Percentiles rank a stretch among this genome's conserved stretches.
phyloP scores from a whole-genome alignment of 2,329 filamentous ascomycete genomes.

The Fusarium siculi region DNA sequence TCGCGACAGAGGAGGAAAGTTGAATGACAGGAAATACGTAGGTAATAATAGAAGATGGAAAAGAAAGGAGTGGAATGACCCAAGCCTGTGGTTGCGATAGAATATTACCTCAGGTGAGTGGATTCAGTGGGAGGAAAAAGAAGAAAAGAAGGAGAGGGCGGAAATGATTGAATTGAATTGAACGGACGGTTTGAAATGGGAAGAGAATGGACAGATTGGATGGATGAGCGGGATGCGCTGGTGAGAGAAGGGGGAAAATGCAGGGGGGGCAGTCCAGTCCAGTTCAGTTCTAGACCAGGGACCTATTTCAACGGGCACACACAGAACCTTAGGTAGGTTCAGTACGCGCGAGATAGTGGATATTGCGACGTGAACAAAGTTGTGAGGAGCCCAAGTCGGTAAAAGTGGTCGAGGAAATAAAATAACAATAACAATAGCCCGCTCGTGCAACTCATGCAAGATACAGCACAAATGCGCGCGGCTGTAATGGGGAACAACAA shows the following conservation, averaged over 20 bases:
- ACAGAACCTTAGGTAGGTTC: not conserved
- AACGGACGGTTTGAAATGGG: slow-evolving; percentile 32
- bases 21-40: slow-evolving; percentile 37
- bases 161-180: slow-evolving; percentile 36
- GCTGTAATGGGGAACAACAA: slow-evolving; percentile 22
- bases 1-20: slow-evolving; percentile 17
- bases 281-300: slow-evolving; percentile 26
- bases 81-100: slow-evolving; percentile 33
- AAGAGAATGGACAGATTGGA: slow-evolving; percentile 35
- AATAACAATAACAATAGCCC: slow-evolving; percentile 5
- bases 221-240: slow-evolving; percentile 29
- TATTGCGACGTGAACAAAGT: slow-evolving; percentile 7
- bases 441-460: slow-evolving; percentile 2
- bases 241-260: slow-evolving; percentile 30
- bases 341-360: slow-evolving; percentile 10
- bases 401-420: not conserved
- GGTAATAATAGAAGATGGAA: slow-evolving; percentile 26
- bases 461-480: slow-evolving; percentile 31
- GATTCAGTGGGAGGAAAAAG: slow-evolving; percentile 30
- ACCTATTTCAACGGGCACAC: slow-evolving; percentile 1
- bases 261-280: slow-evolving; percentile 8
- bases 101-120: slow-evolving; percentile 19
- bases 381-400: not conserved
- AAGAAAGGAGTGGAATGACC: slow-evolving; percentile 41
- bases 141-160: slow-evolving; percentile 29